Evolutionary conservation across 495 filamentous ascomycete genomes (phyloP).

Genomic region (Elasticomyces elasticus): DNA sequence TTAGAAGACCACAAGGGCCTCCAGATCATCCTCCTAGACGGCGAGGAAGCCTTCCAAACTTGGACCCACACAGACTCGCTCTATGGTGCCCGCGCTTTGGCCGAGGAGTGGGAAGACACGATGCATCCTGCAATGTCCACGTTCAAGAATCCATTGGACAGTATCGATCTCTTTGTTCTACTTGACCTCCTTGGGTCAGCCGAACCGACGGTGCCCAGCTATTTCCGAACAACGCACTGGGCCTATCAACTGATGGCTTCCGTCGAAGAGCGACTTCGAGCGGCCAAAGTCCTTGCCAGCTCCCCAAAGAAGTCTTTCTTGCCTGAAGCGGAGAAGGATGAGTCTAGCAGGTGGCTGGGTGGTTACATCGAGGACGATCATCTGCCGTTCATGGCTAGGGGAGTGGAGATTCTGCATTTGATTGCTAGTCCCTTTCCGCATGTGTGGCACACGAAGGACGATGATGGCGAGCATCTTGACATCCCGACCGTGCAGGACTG

Average conservation of each 20-base stretch:
- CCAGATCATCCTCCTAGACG: slow-evolving; percentile 84
- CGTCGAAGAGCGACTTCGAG: slow-evolving; percentile 61
- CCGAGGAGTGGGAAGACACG: slow-evolving; percentile 60
- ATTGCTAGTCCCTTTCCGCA: slow-evolving; percentile 73
- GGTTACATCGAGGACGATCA: slow-evolving; percentile 69
- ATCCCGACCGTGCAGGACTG: slow-evolving; percentile 77
- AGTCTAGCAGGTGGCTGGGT: slow-evolving; percentile 33
- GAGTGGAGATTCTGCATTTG: slow-evolving; percentile 79
- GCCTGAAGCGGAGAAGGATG: slow-evolving; percentile 38
- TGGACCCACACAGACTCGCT: slow-evolving; percentile 77
- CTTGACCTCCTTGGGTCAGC: slow-evolving; percentile 75
- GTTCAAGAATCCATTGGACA: slow-evolving; percentile 59
- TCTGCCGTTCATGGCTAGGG: slow-evolving; percentile 71
- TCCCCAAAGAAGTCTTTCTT: slow-evolving; percentile 20
- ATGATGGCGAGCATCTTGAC: slow-evolving; percentile 83
- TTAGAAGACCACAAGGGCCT: slow-evolving; percentile 68
- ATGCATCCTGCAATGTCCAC: slow-evolving; percentile 59
- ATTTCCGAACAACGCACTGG: slow-evolving; percentile 86
- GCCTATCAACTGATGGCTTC: slow-evolving; percentile 64
- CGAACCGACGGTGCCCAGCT: slow-evolving; percentile 63
- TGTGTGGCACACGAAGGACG: slow-evolving; percentile 78
- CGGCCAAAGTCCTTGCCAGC: slow-evolving; percentile 40
- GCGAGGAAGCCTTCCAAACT: slow-evolving; percentile 77
- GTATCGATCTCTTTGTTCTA: slow-evolving; percentile 85
- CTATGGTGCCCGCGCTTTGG: slow-evolving; percentile 75